These are phyloP conservation scores for Stemphylium beticola DNA, from an alignment of 2,329 filamentous ascomycete species.

Conservation along the genomic window DNA sequence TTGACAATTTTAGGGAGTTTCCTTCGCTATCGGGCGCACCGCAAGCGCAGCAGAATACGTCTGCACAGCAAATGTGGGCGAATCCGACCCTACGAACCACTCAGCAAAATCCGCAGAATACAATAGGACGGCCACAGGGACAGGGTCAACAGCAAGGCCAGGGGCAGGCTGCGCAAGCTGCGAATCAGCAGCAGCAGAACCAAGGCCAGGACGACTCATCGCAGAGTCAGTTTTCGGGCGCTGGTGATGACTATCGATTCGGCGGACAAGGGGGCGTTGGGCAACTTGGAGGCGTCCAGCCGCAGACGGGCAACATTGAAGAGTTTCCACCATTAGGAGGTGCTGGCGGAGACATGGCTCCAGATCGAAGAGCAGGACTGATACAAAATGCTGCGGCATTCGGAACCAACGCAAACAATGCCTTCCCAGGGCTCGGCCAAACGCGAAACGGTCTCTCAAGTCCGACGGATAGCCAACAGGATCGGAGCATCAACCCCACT, in stretches of 20 bases:
- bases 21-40: slow-evolving; percentile 65
- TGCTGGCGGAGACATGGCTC: slow-evolving; percentile 58
- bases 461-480: slow-evolving; percentile 47
- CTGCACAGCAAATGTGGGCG: slow-evolving; percentile 62
- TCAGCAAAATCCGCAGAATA: slow-evolving; percentile 61
- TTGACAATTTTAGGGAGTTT: slow-evolving; percentile 60
- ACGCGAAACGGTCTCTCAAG: slow-evolving; percentile 52
- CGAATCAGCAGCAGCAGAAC: slow-evolving; percentile 53
- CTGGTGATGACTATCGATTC: slow-evolving; percentile 63
- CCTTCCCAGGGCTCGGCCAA: slow-evolving; percentile 53
- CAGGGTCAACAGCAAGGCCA: slow-evolving; percentile 37
- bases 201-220: slow-evolving; percentile 49
- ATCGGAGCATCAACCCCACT: slow-evolving; percentile 38
- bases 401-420: slow-evolving; percentile 44
- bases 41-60: slow-evolving; percentile 61
- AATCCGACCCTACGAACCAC: slow-evolving; percentile 62
- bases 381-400: slow-evolving; percentile 58
- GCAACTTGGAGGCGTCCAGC: slow-evolving; percentile 58
- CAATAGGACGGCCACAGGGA: slow-evolving; percentile 60
- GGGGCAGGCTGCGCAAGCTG: slow-evolving; percentile 43
- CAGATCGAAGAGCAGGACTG: slow-evolving; percentile 58
- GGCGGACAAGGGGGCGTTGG: slow-evolving; percentile 62
- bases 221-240: slow-evolving; percentile 59
- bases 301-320: slow-evolving; percentile 63
- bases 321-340: slow-evolving; percentile 67